These are phyloP conservation scores for Dactylellina cionopaga DNA, from an alignment of 2,329 filamentous ascomycete genomes.

Conservation along the genomic window DNA sequence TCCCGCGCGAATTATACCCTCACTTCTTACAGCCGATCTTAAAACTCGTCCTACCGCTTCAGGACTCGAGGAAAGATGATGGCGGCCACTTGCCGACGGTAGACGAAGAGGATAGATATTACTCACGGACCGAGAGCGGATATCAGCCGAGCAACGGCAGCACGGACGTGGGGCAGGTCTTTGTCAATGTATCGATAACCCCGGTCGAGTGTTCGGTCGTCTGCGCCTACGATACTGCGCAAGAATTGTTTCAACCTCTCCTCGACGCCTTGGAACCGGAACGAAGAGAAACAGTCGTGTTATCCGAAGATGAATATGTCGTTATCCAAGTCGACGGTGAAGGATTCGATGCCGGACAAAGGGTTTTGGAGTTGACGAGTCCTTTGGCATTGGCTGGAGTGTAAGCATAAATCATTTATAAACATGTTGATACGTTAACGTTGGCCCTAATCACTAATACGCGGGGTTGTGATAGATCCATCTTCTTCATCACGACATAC, in stretches of 20 bases:
- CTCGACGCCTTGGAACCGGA: constrained; percentile 70
- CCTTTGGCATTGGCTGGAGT: constrained; percentile 91
- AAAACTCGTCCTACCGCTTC: constrained; percentile 78
- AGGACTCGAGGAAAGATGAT: constrained; percentile 62
- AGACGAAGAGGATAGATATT: constrained; percentile 64
- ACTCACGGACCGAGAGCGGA: constrained; percentile 32
- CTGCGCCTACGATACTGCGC: constrained; percentile 79
- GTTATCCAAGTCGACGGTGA: constrained; percentile 90
- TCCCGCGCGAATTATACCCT: constrained; percentile 80
- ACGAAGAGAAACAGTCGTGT: constrained; percentile 68
- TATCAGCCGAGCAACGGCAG: constrained; percentile 49
- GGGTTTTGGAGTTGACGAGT: constrained; percentile 89
- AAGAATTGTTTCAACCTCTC: constrained; percentile 78
- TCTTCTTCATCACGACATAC: constrained; percentile 99
- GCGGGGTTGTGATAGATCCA: constrained; percentile 68
- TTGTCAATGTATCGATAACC: constrained; percentile 92
- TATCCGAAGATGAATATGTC: constrained; percentile 84
- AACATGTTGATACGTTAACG: background rate
- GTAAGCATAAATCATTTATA: constrained; percentile 61
- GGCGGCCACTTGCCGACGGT: constrained; percentile 53
- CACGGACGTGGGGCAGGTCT: constrained; percentile 64
- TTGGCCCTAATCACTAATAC: constrained; percentile 52
- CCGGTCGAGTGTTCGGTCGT: constrained; percentile 92
- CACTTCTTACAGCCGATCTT: constrained; percentile 86
- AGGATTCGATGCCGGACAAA: constrained; percentile 87